Evolutionary conservation across 495 filamentous ascomycete genomes (phyloP), one percentile per base, ranked within the genome.

Genomic region (Hypoxylon fuscum): DNA sequence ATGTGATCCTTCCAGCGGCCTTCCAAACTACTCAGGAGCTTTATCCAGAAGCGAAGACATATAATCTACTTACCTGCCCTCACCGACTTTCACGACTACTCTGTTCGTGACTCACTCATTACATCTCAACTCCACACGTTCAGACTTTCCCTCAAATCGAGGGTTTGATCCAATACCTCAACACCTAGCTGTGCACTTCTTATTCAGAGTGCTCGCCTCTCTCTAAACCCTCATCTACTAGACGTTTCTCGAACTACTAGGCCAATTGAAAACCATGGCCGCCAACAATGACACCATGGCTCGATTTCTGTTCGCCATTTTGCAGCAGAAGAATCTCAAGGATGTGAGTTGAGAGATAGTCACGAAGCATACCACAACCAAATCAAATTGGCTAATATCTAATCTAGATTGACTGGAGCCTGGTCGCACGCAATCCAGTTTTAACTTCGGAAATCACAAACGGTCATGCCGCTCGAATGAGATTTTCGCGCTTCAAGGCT

Each of bases 391-490:
- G 47, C 54, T 66, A 21, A 68, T 31, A 5, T 27, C 10, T 18
- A 6, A 11, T 47, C 7, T 38, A 91, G 89, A 86, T 92, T 64
- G 85, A 93, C 70, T 93, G 89, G 90, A 86, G 83, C 60, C 72
- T 79, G 51, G 88, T 93, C 20, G 88, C 90, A 20, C 68, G 76
- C 37, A 73, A 83, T 46, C 79, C 79, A 12, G 66, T 78, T 25
- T 64, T 82, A 29, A 54, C 72, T 5, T 78, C 87, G 40, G 78
- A 83, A 50, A 90, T 92, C 55, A 88, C 88, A 60, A 93, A 92
- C 68, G 89, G 88, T 66, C 90, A 93, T 72, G 90, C 90, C 7
- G 88, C 90, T 25, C 87, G 90, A 41, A 93, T 93, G 90, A 87
- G 90, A 29, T 93, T 85, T 72, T 87, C 85, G 17, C 85, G 90